Percentiles rank a stretch among this genome's conserved stretches.
These are phyloP conservation scores for Dysphania ambrosioides DNA, from an alignment of 148 eudicot species.

Conservation along the genomic window DNA sequence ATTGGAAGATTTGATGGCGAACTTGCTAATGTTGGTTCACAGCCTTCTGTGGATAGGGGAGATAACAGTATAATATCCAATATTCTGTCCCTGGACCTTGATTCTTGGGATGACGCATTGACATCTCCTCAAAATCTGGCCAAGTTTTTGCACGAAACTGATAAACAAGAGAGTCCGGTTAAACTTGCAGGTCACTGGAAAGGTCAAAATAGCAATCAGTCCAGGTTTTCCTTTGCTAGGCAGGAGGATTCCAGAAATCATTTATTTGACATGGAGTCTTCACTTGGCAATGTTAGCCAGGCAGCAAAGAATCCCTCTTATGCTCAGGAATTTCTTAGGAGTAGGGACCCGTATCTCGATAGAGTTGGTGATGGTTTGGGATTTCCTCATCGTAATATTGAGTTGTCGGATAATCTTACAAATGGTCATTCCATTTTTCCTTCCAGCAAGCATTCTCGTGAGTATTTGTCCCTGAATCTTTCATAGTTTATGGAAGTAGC, in stretches of 20 bases:
- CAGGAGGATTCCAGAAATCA: constrained; percentile 53
- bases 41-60: constrained; percentile 45
- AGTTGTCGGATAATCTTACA: constrained; percentile 38
- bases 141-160: constrained; percentile 61
- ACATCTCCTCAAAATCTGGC: constrained; percentile 73
- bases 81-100: constrained; percentile 76
- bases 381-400: constrained; percentile 39
- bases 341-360: constrained; percentile 36
- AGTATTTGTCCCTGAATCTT: constrained; percentile 21
- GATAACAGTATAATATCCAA: constrained; percentile 88
- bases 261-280: constrained; percentile 34
- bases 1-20: constrained; percentile 44
- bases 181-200: constrained; percentile 52
- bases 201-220: constrained; percentile 67
- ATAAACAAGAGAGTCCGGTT: constrained; percentile 44
- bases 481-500: not conserved
- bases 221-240: constrained; percentile 97
- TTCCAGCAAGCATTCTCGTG: constrained; percentile 54
- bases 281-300: constrained; percentile 38
- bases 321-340: constrained; percentile 41
- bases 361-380: constrained; percentile 45
- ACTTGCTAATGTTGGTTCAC: constrained; percentile 26
- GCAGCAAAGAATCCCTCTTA: constrained; percentile 30
- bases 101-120: constrained; percentile 74
- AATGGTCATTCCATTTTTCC: constrained; percentile 39